These are phyloP conservation scores for Austroboletus eburneus DNA, from an alignment of 768 basidiomycete species.

Conservation along the genomic window DNA sequence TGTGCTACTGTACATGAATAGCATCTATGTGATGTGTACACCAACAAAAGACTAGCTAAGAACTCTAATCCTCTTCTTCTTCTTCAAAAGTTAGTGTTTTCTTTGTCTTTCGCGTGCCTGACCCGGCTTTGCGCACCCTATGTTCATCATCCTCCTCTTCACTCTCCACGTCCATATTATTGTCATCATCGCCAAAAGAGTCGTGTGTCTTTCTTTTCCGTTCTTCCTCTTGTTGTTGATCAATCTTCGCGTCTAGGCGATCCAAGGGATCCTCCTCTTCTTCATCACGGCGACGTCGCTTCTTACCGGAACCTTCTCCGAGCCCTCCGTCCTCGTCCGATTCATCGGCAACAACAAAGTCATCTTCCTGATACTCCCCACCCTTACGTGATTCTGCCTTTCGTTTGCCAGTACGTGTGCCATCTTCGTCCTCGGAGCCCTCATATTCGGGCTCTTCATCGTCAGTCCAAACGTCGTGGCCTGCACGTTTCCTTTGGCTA, in stretches of 20 bases:
- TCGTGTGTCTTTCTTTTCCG: conserved; percentile 39
- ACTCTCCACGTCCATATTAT: conserved; percentile 71
- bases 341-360: conserved; percentile 77
- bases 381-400: conserved; percentile 47
- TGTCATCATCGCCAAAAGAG: conserved; percentile 33
- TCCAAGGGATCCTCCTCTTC: conserved; percentile 61
- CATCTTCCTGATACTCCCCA: conserved; percentile 79
- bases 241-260: conserved; percentile 64
- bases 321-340: conserved; percentile 58
- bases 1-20: conserved; percentile 25
- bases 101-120: conserved; percentile 49
- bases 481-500: conserved; percentile 36
- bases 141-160: conserved; percentile 70
- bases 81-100: conserved; percentile 52
- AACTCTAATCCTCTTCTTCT: conserved; percentile 46
- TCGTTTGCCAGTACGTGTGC: conserved; percentile 39
- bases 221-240: conserved; percentile 50
- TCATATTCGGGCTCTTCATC: conserved; percentile 61
- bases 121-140: conserved; percentile 54
- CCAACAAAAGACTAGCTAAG: not conserved
- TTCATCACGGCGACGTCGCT: conserved; percentile 38
- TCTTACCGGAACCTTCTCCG: conserved; percentile 34
- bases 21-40: conserved; percentile 1
- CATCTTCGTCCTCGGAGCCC: conserved; percentile 60
- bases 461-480: conserved; percentile 58